Conservation (phyloP, 176 grass and related monocot species). For the Avena insularis region DNA sequence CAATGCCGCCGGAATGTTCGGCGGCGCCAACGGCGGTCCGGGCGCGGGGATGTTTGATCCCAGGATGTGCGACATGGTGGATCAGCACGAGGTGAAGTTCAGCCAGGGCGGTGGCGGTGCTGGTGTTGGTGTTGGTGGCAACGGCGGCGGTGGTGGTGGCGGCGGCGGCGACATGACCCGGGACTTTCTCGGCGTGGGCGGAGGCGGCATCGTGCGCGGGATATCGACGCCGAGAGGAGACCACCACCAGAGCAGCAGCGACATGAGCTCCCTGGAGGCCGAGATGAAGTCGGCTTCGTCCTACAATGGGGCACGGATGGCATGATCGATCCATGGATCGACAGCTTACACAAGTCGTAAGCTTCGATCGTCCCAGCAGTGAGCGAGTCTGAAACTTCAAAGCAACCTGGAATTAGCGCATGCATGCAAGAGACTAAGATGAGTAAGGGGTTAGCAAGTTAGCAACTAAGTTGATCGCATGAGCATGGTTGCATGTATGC, state of each 20-base stretch:
- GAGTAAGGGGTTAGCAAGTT: conserved; percentile 31
- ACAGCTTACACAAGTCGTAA: conserved; percentile 51
- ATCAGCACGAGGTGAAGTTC: conserved; percentile 73
- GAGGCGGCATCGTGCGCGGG: conserved; percentile 64
- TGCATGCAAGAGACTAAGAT: conserved; percentile 51
- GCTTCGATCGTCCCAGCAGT: conserved; percentile 26
- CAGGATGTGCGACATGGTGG: conserved; percentile 74
- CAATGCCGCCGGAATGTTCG: conserved; percentile 54
- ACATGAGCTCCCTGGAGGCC: conserved; percentile 76
- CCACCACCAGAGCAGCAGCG: conserved; percentile 69
- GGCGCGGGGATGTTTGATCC: conserved; percentile 63
- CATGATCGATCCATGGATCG: conserved; percentile 43
- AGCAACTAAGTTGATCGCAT: conserved; percentile 49
- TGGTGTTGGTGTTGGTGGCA: neutral
- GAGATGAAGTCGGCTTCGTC: conserved; percentile 92
- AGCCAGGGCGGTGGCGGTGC: conserved; percentile 45
- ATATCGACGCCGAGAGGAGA: conserved; percentile 59
- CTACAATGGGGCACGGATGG: conserved; percentile 66
- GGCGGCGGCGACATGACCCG: conserved; percentile 71
- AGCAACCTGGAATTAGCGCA: conserved; percentile 40
- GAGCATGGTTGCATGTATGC: conserved; percentile 39
- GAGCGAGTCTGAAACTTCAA: conserved; percentile 35
- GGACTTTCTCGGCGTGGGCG: conserved; percentile 91
- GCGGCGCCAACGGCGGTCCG: conserved; percentile 21
- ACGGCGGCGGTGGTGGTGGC: neutral